Evolutionary conservation across 768 basidiomycete genomes (phyloP), one percentile per base, ranked within the genome.

Genomic region (Suillus bovinus): DNA sequence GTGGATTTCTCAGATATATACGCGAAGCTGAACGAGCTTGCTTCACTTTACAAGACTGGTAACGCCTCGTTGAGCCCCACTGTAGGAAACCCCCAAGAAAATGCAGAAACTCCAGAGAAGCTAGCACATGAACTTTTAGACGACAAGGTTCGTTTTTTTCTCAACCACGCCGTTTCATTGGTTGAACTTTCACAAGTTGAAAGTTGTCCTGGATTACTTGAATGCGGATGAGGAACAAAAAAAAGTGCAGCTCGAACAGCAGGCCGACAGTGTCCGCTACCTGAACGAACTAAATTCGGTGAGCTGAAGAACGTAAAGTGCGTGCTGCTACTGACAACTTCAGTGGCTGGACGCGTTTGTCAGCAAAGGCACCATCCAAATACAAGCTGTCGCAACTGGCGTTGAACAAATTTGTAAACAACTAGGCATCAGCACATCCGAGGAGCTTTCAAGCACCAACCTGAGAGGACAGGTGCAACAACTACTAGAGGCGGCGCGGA

Each of bases 281-380:
- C 81, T 93, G 38, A 89, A 89, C 64, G 89, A 92, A 69, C 79
- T 93, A 41, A 92, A 92, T 69, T 77, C 79, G 61, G 90, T 88
- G 63, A 62, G 83, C 72, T 49, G 24, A 38, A n/a, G 11, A 22
- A 42, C 1, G 13, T n/a, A 24, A 1, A n/a, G 36, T 41, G 17
- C 22, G 38, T 11, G 13, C 13, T 52, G 11, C 20, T 33, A 33
- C 39, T 53, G 4, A 67, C 50, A 61, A 13, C 17, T 31, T 47
- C 61, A 90, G 86, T 95, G 93, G 93, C 81, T 95, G 46, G 93
- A 94, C 67, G 78, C 85, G 3, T 93, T 94, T 71, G 90, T 93
- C 42, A 86, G 85, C 44, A 86, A 87, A 49, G 87, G 89, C n/a
- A 87, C 86, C 0, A 82, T 83, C 16, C 90, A 93, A 65, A 87